Percentiles rank a stretch among this genome's conserved stretches.
Conservation (phyloP, 345 rosid species). For the Eutrema heterophyllum region DNA sequence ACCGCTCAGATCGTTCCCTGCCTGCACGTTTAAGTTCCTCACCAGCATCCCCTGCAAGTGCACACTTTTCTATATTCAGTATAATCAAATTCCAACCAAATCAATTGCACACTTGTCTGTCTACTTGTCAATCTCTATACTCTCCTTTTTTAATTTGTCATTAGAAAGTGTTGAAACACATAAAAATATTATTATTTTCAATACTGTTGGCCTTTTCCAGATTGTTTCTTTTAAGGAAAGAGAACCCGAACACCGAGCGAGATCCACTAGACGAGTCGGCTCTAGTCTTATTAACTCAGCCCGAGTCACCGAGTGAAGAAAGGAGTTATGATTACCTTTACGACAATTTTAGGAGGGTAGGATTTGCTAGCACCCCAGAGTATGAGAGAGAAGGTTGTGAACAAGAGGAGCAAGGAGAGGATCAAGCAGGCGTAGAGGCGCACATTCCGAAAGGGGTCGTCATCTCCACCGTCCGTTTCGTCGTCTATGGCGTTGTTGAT, state of each 20-base stretch:
- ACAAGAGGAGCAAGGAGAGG: constrained; percentile 51
- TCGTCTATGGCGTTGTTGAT: constrained; percentile 33
- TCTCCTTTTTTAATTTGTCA: too few relatives aligned
- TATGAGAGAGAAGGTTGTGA: constrained; percentile 61
- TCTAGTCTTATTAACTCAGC: neutral
- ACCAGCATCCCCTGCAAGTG: constrained; percentile 64
- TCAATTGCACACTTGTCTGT: neutral
- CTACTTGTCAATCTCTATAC: neutral
- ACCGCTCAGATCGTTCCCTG: constrained; percentile 80
- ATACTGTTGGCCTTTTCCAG: too few relatives aligned
- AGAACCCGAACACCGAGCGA: neutral
- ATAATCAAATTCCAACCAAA: neutral
- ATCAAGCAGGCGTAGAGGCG: constrained; percentile 56
- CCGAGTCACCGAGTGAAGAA: too few relatives aligned
- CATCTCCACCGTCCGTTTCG: constrained; percentile 26
- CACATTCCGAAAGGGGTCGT: constrained; percentile 32
- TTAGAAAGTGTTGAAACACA: too few relatives aligned
- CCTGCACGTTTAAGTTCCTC: constrained; percentile 75
- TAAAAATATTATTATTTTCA: too few relatives aligned
- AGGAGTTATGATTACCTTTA: constrained; percentile 63
- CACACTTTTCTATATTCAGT: neutral
- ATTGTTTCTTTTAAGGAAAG: constrained; percentile 21
- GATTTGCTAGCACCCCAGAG: constrained; percentile 82
- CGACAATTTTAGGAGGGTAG: constrained; percentile 61
- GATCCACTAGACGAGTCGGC: constrained; percentile 2